Evolutionary conservation across 2,329 filamentous ascomycete genomes (phyloP), one percentile per base, ranked within the genome.

Genomic region (Graphiopsis chlorocephala): DNA sequence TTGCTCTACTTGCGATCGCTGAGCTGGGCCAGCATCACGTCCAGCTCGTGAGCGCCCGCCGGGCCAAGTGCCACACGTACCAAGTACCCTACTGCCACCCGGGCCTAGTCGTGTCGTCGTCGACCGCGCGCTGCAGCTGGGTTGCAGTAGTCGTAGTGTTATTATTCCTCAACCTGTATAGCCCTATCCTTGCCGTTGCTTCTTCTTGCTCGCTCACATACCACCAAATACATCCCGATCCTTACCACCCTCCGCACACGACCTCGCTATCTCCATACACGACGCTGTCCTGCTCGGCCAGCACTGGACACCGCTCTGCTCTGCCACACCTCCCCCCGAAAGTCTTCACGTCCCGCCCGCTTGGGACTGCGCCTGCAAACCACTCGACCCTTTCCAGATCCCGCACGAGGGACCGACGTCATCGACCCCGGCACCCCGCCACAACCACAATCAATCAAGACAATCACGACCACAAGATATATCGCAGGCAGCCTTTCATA

Each of bases 71-170:
- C 31, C 53, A 56, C 53, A 53, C 20, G 53, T 56, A 56, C 53
- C 53, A 53, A 29, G 53, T 38, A 56, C 31, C 53, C 53, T 35
- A n/a, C 29, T 56, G 53, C 53, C 23, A 33, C 20, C 31, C 53
- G 20, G 29, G 50, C 50, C 31, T 33, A 62, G 60, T 62, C 60
- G 25, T 62, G 60, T 62, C 60, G 60, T 62, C 60, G 60, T 62
- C 48, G 60, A 62, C 60, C 15, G n/a, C n/a, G 35, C 58, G 60
- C 48, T n/a, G 26, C 47, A 35, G 53, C 20, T 31, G 31, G 53
- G n/a, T 15, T 25, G 29, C 53, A 56, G 29, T 12, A 35, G 4
- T 20, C 26, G 47, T 8, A 50, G 14, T 56, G 29, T 12, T 35
- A 38, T 20, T 56, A 38, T 56, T 56, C 53, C 31, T 38, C 17